Percentiles rank a stretch among this genome's conserved stretches.
phyloP scores from a whole-genome alignment of 2,329 filamentous ascomycete species.

The Xylariaceae sp. region DNA sequence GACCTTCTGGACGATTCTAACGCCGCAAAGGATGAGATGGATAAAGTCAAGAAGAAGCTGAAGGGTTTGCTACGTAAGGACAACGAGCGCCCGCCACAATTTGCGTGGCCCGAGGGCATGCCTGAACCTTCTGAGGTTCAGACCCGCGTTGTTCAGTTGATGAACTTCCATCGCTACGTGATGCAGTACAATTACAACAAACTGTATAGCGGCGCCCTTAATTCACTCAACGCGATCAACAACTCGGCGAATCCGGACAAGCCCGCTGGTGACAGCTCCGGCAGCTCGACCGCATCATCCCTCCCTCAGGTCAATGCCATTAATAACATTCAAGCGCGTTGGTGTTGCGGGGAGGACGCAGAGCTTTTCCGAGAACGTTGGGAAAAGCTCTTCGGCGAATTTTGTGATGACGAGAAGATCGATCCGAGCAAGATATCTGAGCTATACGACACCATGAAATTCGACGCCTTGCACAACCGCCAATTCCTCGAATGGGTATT shows the following conservation, averaged over 20 bases:
- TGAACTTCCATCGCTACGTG: slow-evolving; percentile 93
- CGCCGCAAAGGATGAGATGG: slow-evolving; percentile 97
- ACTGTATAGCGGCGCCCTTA: slow-evolving; percentile 62
- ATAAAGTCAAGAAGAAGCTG: slow-evolving; percentile 99
- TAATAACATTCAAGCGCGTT: slow-evolving; percentile 74
- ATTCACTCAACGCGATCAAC: slow-evolving; percentile 54
- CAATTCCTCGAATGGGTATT: slow-evolving; percentile 98
- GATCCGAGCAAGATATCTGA: slow-evolving; percentile 98
- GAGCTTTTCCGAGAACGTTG: slow-evolving; percentile 93
- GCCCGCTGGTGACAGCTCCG: slow-evolving; percentile 37
- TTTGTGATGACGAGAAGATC: slow-evolving; percentile 94
- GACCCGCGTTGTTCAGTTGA: slow-evolving; percentile 83
- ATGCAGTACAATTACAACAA: slow-evolving; percentile 93
- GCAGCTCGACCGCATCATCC: slow-evolving; percentile 41
- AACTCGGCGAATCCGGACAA: slow-evolving; percentile 44
- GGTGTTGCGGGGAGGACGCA: slow-evolving; percentile 94
- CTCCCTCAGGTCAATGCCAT: slow-evolving; percentile 58
- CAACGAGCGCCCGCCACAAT: slow-evolving; percentile 88
- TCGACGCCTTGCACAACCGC: slow-evolving; percentile 93
- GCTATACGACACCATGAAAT: slow-evolving; percentile 99
- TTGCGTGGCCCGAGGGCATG: slow-evolving; percentile 95
- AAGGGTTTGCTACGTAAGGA: slow-evolving; percentile 88
- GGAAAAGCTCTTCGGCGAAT: slow-evolving; percentile 97
- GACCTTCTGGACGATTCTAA: slow-evolving; percentile 96
- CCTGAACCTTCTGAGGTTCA: slow-evolving; percentile 93